These are phyloP conservation scores for Globisporangium abappressorium DNA, from an alignment of 352 stramenopile species.

Conservation along the genomic window DNA sequence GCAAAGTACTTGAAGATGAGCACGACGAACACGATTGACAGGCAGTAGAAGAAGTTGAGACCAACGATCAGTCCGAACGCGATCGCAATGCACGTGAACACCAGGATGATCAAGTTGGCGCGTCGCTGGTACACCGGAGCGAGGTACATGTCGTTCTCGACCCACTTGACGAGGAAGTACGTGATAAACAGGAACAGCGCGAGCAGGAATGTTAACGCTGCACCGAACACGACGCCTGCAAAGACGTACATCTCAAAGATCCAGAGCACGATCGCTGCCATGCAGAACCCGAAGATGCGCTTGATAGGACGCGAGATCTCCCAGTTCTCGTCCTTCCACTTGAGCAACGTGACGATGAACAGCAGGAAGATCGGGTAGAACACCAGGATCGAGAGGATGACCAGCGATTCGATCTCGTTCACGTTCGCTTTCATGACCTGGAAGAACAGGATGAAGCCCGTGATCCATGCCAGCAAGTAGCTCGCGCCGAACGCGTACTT, in stretches of 20 bases:
- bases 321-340: constrained; percentile 80
- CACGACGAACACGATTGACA: constrained; percentile 84
- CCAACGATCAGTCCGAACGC: constrained; percentile 42
- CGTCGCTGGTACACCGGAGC: constrained; percentile 53
- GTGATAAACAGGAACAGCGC: constrained; percentile 67
- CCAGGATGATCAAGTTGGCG: constrained; percentile 41
- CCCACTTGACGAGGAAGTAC: constrained; percentile 81
- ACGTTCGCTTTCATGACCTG: constrained; percentile 50
- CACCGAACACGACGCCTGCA: constrained; percentile 46
- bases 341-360: constrained; percentile 63
- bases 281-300: constrained; percentile 33
- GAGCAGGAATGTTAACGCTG: constrained; percentile 53
- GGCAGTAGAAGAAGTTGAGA: constrained; percentile 77
- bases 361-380: constrained; percentile 83
- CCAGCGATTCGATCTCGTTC: constrained; percentile 71
- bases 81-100: constrained; percentile 36
- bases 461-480: constrained; percentile 63
- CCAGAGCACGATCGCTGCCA: constrained; percentile 45
- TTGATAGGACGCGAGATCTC: constrained; percentile 45
- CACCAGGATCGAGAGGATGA: constrained; percentile 68
- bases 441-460: constrained; percentile 72
- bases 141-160: constrained; percentile 83
- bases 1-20: constrained; percentile 72
- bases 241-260: constrained; percentile 83
- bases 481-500: constrained; percentile 44